phyloP scores from a whole-genome alignment of 306 rosid genomes.

The Abrus pulchellus region DNA sequence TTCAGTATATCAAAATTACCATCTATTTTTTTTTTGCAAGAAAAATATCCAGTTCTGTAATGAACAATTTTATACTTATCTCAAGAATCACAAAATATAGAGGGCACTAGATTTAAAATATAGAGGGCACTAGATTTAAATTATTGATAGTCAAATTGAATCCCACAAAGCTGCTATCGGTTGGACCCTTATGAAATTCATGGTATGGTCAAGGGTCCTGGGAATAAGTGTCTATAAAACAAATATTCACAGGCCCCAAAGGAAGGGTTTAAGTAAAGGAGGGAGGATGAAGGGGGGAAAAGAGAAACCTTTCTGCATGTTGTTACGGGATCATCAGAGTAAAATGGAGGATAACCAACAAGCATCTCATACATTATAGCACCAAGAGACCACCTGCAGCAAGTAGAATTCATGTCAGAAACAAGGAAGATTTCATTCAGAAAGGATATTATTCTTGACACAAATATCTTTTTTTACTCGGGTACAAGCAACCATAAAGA shows the following conservation, averaged over 20 bases:
- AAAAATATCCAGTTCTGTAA: background rate
- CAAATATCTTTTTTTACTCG: background rate
- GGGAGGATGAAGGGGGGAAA: background rate
- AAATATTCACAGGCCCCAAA: slow-evolving; percentile 8
- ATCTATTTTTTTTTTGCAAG: background rate
- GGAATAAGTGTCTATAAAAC: background rate
- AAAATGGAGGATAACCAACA: slow-evolving; percentile 95
- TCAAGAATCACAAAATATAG: background rate
- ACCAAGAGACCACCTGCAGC: slow-evolving; percentile 97
- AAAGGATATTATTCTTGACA: background rate
- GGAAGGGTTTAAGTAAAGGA: background rate
- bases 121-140: background rate
- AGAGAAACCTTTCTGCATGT: slow-evolving; percentile 87
- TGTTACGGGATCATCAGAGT: slow-evolving; percentile 92
- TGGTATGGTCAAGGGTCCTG: slow-evolving; percentile 11
- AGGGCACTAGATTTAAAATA: background rate
- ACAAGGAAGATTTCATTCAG: slow-evolving; percentile 21
- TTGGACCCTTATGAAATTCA: background rate
- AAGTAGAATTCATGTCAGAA: slow-evolving; percentile 43
- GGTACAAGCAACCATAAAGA: slow-evolving; percentile 19
- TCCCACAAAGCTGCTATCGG: background rate
- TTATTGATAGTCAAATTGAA: slow-evolving; percentile 15
- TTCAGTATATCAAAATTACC: background rate
- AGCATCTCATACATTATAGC: slow-evolving; percentile 98
- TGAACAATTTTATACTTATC: slow-evolving; percentile 9